Percentiles rank a stretch among this genome's conserved stretches.
These are phyloP conservation scores for Chrysoporthe deuterocubensis DNA, from an alignment of 2,329 filamentous ascomycete species.

Conservation along the genomic window DNA sequence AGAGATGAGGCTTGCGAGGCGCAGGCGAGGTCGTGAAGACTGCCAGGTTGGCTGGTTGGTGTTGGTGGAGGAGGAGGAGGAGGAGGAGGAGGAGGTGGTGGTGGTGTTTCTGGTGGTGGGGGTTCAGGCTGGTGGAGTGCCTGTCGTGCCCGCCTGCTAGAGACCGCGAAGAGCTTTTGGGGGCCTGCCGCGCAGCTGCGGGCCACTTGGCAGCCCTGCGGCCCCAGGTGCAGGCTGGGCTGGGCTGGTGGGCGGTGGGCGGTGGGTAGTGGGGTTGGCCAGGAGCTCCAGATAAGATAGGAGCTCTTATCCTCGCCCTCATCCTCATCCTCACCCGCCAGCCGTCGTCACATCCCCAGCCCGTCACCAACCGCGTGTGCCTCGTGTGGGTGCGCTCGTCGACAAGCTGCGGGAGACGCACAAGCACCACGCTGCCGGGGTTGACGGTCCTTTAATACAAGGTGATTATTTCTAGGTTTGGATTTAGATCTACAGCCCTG, in stretches of 20 bases:
- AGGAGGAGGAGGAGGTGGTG: background rate
- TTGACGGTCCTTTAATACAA: too few species aligned
- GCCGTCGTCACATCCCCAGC: too few species aligned
- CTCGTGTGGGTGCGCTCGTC: too few species aligned
- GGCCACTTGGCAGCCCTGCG: constrained; percentile 14
- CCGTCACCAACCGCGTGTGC: too few species aligned
- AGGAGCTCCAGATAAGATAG: constrained; percentile 8
- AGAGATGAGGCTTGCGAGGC: background rate
- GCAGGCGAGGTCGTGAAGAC: background rate
- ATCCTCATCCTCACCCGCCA: too few species aligned
- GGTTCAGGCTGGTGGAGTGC: too few species aligned
- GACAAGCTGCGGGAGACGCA: too few species aligned
- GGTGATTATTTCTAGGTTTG: background rate
- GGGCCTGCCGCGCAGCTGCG: background rate
- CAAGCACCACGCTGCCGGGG: too few species aligned
- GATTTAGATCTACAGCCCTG: too few species aligned
- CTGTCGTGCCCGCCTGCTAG: too few species aligned
- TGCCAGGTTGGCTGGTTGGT: background rate
- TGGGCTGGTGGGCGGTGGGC: background rate
- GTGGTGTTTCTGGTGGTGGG: background rate
- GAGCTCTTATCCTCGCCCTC: background rate
- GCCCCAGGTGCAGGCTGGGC: background rate
- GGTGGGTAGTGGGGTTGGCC: background rate
- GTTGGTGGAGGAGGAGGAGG: too few species aligned
- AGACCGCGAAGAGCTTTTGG: background rate